Evolutionary conservation across 2,329 filamentous ascomycete species (phyloP), one percentile per base, ranked within the genome.

Genomic region (Hymenoscyphus scutula): DNA sequence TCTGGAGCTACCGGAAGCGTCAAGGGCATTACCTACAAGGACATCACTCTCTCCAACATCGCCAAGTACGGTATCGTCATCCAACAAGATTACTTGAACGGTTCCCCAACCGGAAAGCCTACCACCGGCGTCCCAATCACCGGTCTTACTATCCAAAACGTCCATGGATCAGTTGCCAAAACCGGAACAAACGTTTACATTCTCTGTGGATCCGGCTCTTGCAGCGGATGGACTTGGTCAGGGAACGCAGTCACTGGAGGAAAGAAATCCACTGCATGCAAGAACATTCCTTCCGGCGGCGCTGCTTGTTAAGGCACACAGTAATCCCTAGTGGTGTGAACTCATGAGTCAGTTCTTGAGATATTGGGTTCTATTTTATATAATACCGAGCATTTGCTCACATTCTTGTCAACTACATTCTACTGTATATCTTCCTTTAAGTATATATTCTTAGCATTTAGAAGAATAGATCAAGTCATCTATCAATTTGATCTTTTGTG

Each of bases 211-310:
- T 73, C 71, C 48, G 81, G 79, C 34, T 76, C 77, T 60, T 84
- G 82, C 74, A 77, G 75, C 5, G 75, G 78, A 73, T 87, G 83
- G 81, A 81, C 77, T 17, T 85, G 82, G 81, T 76, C 71, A 15
- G 76, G 74, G 54, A 78, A 82, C 64, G 71, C 65, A 53, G 75
- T 85, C 41, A 82, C 80, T 23, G 84, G 84, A 45, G 84, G 84
- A 57, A 77, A 80, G 70, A 77, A 80, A 69, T 77, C 75, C 72
- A 69, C 67, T 55, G 69, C 70, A 25, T 82, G 80, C 67, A 53
- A 71, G 66, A 78, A 78, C 64, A 69, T 79, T 34, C 69, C 70
- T 54, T 13, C 60, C 13, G 69, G 64, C 17, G 69, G 64, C 51
- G 70, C 64, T 56, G 62, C 59, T 25, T 72, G 68, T 64, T 72